Evolutionary conservation across 1,139 yeast genomes (phyloP), one percentile per base, ranked within the genome.

Genomic region (Scheffersomyces titani): DNA sequence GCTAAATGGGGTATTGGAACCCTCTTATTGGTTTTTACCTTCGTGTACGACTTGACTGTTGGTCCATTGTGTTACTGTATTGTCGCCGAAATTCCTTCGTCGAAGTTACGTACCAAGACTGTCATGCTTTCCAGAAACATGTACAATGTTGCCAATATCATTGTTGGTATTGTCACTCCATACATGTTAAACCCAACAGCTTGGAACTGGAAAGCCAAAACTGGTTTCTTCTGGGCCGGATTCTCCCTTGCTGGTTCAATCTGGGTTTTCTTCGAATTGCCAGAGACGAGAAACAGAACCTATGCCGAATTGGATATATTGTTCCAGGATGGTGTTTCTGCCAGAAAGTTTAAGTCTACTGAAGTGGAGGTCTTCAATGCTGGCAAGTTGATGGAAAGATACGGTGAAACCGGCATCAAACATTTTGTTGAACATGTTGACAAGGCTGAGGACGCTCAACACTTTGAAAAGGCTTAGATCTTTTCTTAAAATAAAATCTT

Each of bases 1-100:
- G 71, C 73, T 19, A 65, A 76, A 18, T 81, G 84, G 82, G 86
- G 78, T 19, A 72, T 76, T 53, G 86, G 85, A 16, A 73, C 82
- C 1, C 67, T 84, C 63, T 71, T 83, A 58, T 68, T 83, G 64
- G 65, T 79, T 19, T 83, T 74, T 68, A 78, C 83, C 2, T 80
- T 81, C 56, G 73, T 78, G 36, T 87, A 84, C 64, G 86, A 84
- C 60, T 65, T 77, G 55, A 73, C 87, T 3, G 76, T 85, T 52
- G 90, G 90, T 13, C 90, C 90, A 3, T 72, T 85, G 55, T 76
- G 83, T 56, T 87, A 83, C 70, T 79, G 85, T 65, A 70, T 85
- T 57, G 85, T 84, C 53, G 80, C 86, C 0, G 90, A 87, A 65
- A 68, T 84, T 44, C 86, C 89, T 1, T 78, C 88, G 1, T 72